These are phyloP conservation scores for Circinella minor DNA, from an alignment of 371 early-diverging fungal genomes.

Conservation along the genomic window DNA sequence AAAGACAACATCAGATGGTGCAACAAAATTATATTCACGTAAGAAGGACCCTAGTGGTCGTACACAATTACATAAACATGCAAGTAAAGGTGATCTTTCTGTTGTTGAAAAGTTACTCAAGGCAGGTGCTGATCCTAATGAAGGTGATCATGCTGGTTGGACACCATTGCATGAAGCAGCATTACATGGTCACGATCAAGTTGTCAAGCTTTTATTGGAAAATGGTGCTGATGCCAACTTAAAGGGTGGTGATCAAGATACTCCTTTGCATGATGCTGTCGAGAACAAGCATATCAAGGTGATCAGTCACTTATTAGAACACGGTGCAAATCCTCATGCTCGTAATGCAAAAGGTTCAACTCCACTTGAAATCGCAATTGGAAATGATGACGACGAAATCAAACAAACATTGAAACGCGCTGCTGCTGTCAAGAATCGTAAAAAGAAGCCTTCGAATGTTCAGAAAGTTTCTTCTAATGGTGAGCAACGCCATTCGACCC, in stretches of 20 bases:
- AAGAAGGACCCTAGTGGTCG: slow-evolving; percentile 62
- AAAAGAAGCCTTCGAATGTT: slow-evolving; percentile 5
- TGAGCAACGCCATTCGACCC: not conserved
- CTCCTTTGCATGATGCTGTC: slow-evolving; percentile 83
- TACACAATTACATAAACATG: slow-evolving; percentile 60
- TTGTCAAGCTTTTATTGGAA: slow-evolving; percentile 66
- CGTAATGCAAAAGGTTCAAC: slow-evolving; percentile 60
- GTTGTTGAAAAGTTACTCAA: slow-evolving; percentile 60
- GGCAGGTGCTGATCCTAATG: slow-evolving; percentile 79
- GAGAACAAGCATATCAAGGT: slow-evolving; percentile 71
- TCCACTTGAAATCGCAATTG: slow-evolving; percentile 60
- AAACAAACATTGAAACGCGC: slow-evolving; percentile 19
- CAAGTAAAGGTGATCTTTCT: slow-evolving; percentile 58
- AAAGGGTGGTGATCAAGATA: slow-evolving; percentile 72
- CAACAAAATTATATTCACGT: slow-evolving; percentile 37
- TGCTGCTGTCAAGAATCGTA: slow-evolving; percentile 5
- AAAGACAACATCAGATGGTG: slow-evolving; percentile 1
- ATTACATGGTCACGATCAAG: slow-evolving; percentile 65
- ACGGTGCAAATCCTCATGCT: slow-evolving; percentile 60
- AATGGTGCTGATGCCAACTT: slow-evolving; percentile 78
- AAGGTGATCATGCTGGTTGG: slow-evolving; percentile 75
- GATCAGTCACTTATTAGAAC: slow-evolving; percentile 59
- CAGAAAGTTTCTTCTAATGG: not conserved
- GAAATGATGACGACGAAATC: slow-evolving; percentile 52
- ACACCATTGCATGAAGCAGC: slow-evolving; percentile 83